phyloP scores from a whole-genome alignment of 257 asterid species.

The Solanum virginianum region DNA sequence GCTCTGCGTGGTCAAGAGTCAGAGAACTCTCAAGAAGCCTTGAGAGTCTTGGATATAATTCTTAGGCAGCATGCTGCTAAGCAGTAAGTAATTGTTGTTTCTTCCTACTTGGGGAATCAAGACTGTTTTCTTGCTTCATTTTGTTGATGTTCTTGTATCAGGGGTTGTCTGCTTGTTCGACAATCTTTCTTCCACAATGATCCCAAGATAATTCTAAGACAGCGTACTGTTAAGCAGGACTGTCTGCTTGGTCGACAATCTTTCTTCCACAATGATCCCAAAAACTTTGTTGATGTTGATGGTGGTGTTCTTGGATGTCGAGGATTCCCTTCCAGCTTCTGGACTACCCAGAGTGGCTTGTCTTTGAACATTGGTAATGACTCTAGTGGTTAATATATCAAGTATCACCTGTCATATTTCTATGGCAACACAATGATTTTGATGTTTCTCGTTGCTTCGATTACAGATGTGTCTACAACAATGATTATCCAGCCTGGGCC shows the following conservation, averaged over 20 bases:
- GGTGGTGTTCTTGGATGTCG: conserved; percentile 88
- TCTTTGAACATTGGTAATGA: conserved; percentile 71
- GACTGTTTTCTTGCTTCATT: neutral
- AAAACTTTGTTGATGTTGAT: conserved; percentile 64
- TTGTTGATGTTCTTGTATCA: conserved; percentile 11
- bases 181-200: conserved; percentile 80
- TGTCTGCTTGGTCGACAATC: no score
- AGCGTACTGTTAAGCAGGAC: no score
- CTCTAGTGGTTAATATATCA: neutral
- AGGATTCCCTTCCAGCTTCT: conserved; percentile 82
- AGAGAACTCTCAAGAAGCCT: conserved; percentile 71
- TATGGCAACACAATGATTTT: neutral
- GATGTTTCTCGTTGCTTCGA: neutral
- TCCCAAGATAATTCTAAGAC: no score
- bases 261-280: conserved; percentile 61
- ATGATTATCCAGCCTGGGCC: conserved; percentile 84
- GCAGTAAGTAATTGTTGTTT: conserved; percentile 40
- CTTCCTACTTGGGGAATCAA: neutral
- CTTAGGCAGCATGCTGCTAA: conserved; percentile 93
- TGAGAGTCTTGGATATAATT: conserved; percentile 79
- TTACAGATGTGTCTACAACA: conserved; percentile 75
- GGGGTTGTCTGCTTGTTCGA: conserved; percentile 82
- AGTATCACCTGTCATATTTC: neutral
- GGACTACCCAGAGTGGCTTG: conserved; percentile 77
- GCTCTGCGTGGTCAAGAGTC: conserved; percentile 87